Evolutionary conservation across 176 grass and related monocot genomes (phyloP).

Genomic region (Oryza brachyantha): DNA sequence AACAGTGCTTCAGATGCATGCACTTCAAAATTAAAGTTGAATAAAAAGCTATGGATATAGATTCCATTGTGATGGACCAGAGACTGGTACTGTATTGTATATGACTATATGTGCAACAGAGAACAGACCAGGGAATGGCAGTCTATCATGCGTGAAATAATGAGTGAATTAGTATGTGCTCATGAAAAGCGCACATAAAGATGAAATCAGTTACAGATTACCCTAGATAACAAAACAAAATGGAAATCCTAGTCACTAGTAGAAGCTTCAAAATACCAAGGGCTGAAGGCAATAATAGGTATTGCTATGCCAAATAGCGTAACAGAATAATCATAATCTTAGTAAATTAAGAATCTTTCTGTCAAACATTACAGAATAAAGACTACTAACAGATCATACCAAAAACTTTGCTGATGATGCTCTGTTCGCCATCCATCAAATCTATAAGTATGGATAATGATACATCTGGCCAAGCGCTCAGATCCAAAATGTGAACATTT

Average conservation of each 20-base stretch:
- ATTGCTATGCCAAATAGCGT: neutral
- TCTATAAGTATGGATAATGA: constrained; percentile 62
- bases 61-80: too few relatives aligned
- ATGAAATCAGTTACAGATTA: too few relatives aligned
- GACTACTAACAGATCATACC: constrained; percentile 53
- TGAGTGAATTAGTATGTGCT: too few relatives aligned
- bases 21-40: too few relatives aligned
- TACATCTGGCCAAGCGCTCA: constrained; percentile 60
- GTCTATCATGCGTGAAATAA: too few relatives aligned
- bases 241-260: constrained; percentile 5
- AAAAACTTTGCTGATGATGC: constrained; percentile 74
- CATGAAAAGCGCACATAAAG: too few relatives aligned
- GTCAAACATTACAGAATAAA: constrained; percentile 14
- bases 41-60: too few relatives aligned
- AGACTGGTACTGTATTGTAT: too few relatives aligned
- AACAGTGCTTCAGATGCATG: too few relatives aligned
- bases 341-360: neutral
- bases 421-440: constrained; percentile 63
- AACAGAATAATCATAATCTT: neutral
- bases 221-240: constrained; percentile 9
- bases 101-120: too few relatives aligned
- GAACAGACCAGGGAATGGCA: too few relatives aligned
- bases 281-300: neutral
- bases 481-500: constrained; percentile 63
- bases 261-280: neutral